These are phyloP conservation scores for Cubamyces sp. DNA, from an alignment of 768 basidiomycete species.

Conservation along the genomic window DNA sequence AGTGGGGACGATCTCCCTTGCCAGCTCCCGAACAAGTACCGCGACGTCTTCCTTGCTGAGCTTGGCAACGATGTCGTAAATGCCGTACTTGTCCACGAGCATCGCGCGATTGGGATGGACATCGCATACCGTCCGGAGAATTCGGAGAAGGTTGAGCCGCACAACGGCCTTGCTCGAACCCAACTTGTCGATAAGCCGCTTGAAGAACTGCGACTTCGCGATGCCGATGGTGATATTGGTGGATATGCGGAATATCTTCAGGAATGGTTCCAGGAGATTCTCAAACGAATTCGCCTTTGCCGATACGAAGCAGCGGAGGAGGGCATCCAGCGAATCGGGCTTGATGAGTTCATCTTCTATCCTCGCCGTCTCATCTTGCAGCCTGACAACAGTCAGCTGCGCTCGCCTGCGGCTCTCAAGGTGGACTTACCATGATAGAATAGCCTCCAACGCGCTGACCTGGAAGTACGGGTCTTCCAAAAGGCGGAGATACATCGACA, in stretches of 20 bases:
- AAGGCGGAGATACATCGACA: slow-evolving; percentile 76
- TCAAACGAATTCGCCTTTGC: slow-evolving; percentile 92
- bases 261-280: slow-evolving; percentile 87
- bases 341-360: slow-evolving; percentile 89
- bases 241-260: slow-evolving; percentile 89
- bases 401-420: not conserved
- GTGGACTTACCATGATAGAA: slow-evolving; percentile 77
- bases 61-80: slow-evolving; percentile 78
- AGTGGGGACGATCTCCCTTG: slow-evolving; percentile 81
- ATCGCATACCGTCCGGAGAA: slow-evolving; percentile 86
- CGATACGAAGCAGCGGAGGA: slow-evolving; percentile 79
- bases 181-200: slow-evolving; percentile 83
- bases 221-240: slow-evolving; percentile 73
- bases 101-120: slow-evolving; percentile 84
- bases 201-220: slow-evolving; percentile 84
- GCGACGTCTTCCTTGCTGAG: slow-evolving; percentile 87
- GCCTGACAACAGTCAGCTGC: slow-evolving; percentile 49
- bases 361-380: slow-evolving; percentile 93
- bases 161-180: slow-evolving; percentile 82
- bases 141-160: slow-evolving; percentile 84
- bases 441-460: slow-evolving; percentile 88
- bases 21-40: slow-evolving; percentile 87
- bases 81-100: slow-evolving; percentile 80
- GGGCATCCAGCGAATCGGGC: slow-evolving; percentile 60
- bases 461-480: slow-evolving; percentile 90